Conservation (phyloP, 306 rosid genomes). For the Morella rubra region DNA sequence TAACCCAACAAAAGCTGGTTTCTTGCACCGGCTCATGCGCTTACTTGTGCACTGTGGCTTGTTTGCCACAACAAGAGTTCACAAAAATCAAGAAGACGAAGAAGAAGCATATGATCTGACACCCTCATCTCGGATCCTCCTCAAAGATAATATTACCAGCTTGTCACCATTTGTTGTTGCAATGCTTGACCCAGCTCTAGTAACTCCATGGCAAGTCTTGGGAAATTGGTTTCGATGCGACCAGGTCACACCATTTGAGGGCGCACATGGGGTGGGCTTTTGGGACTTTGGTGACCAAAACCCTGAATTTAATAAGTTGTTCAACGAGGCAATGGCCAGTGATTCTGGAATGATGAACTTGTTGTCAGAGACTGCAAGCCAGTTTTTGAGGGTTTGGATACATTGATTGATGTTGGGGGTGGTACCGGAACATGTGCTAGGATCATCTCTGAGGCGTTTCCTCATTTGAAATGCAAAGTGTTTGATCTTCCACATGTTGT, state of each 20-base stretch:
- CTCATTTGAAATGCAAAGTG: slow-evolving; percentile 49
- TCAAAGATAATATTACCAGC: slow-evolving; percentile 27
- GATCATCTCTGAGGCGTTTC: slow-evolving; percentile 38
- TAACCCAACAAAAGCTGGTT: slow-evolving; percentile 24
- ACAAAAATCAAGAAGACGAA: not conserved
- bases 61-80: slow-evolving; percentile 24
- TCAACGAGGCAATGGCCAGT: slow-evolving; percentile 41
- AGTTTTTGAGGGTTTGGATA: slow-evolving; percentile 43
- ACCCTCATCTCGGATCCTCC: slow-evolving; percentile 46
- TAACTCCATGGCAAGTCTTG: slow-evolving; percentile 34
- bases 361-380: slow-evolving; percentile 32
- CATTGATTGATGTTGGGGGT: slow-evolving; percentile 42
- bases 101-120: slow-evolving; percentile 40
- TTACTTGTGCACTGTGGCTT: slow-evolving; percentile 42
- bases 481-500: slow-evolving; percentile 51
- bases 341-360: slow-evolving; percentile 50
- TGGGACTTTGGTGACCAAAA: slow-evolving; percentile 34
- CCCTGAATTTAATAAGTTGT: slow-evolving; percentile 11
- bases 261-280: slow-evolving; percentile 30
- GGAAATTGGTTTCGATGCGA: slow-evolving; percentile 34
- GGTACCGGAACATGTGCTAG: slow-evolving; percentile 24
- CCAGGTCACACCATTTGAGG: slow-evolving; percentile 28
- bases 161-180: slow-evolving; percentile 9
- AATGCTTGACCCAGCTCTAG: slow-evolving; percentile 15
- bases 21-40: slow-evolving; percentile 33